Percentiles rank a stretch among this genome's conserved stretches.
These are phyloP conservation scores for Fusarium nanum DNA, from an alignment of 2,329 filamentous ascomycete genomes.

Conservation along the genomic window DNA sequence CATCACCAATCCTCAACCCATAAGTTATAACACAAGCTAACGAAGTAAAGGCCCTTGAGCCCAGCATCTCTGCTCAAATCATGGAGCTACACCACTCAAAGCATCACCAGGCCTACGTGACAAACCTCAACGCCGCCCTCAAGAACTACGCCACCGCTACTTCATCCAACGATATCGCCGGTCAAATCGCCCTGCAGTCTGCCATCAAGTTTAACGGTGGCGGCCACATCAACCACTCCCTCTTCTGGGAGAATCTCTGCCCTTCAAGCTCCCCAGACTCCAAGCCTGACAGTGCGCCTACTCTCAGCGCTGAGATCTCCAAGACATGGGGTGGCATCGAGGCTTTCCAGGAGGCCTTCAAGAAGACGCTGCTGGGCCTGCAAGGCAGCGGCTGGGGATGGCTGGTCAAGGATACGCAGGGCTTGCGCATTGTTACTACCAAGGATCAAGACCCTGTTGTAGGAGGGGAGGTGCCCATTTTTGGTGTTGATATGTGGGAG, in stretches of 20 bases:
- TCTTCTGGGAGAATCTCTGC: conserved; percentile 89
- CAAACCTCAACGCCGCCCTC: conserved; percentile 77
- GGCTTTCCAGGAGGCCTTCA: conserved; percentile 74
- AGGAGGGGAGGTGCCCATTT: conserved; percentile 71
- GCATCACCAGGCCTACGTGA: conserved; percentile 84
- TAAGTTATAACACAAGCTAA: conserved; percentile 1
- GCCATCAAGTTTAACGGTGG: conserved; percentile 90
- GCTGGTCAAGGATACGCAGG: conserved; percentile 74
- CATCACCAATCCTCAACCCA: not conserved
- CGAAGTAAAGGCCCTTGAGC: conserved; percentile 71
- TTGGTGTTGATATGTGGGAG: conserved; percentile 93
- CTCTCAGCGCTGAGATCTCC: conserved; percentile 70
- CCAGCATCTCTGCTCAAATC: conserved; percentile 79
- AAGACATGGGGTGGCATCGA: conserved; percentile 76
- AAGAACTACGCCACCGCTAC: conserved; percentile 68
- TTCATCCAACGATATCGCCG: conserved; percentile 67
- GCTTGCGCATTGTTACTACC: conserved; percentile 79
- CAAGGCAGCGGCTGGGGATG: conserved; percentile 92
- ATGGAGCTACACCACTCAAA: conserved; percentile 85
- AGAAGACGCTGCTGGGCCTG: conserved; percentile 72
- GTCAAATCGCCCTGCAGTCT: conserved; percentile 74
- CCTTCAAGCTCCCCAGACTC: conserved; percentile 70
- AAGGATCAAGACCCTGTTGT: conserved; percentile 87
- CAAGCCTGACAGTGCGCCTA: conserved; percentile 65
- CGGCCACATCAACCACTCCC: conserved; percentile 91